Conservation (phyloP, 441 rosid genomes). For the Erysimum cheiri region DNA sequence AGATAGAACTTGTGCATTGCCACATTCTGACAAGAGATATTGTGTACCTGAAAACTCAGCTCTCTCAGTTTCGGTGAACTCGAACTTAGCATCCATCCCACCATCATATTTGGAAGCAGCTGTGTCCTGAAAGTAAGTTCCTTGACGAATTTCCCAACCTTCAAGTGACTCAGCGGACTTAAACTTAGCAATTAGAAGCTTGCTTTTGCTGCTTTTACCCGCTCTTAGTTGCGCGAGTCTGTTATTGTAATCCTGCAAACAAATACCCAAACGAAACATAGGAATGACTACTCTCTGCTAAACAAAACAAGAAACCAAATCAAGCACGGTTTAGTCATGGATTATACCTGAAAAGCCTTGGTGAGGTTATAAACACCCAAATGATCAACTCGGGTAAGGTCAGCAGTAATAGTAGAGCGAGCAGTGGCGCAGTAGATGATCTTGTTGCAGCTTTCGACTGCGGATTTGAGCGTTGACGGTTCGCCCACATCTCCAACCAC, state of each 20-base stretch:
- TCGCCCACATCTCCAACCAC: slow-evolving; percentile 94
- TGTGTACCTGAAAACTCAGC: slow-evolving; percentile 85
- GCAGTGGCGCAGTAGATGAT: slow-evolving; percentile 96
- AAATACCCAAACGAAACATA: slow-evolving; percentile 28
- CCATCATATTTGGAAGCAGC: slow-evolving; percentile 84
- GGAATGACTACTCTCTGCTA: not conserved
- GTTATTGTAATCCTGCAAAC: slow-evolving; percentile 81
- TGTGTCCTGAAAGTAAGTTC: slow-evolving; percentile 90
- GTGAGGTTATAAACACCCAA: slow-evolving; percentile 90
- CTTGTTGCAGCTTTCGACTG: slow-evolving; percentile 90
- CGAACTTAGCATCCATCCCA: slow-evolving; percentile 94
- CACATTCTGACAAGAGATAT: not conserved
- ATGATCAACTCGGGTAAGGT: slow-evolving; percentile 89
- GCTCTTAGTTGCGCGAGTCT: slow-evolving; percentile 84
- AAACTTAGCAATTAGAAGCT: slow-evolving; percentile 87
- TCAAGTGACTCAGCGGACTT: slow-evolving; percentile 67
- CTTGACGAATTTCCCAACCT: slow-evolving; percentile 90
- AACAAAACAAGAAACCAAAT: slow-evolving; percentile 16
- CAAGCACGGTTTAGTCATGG: not conserved
- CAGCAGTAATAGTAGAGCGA: slow-evolving; percentile 86
- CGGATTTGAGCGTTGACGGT: slow-evolving; percentile 66
- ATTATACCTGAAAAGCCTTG: slow-evolving; percentile 79
- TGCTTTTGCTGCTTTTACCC: slow-evolving; percentile 95
- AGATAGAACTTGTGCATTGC: not conserved
- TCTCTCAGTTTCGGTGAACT: slow-evolving; percentile 76